Conservation (phyloP, 768 basidiomycete species). For the Lentinula lateritia region DNA sequence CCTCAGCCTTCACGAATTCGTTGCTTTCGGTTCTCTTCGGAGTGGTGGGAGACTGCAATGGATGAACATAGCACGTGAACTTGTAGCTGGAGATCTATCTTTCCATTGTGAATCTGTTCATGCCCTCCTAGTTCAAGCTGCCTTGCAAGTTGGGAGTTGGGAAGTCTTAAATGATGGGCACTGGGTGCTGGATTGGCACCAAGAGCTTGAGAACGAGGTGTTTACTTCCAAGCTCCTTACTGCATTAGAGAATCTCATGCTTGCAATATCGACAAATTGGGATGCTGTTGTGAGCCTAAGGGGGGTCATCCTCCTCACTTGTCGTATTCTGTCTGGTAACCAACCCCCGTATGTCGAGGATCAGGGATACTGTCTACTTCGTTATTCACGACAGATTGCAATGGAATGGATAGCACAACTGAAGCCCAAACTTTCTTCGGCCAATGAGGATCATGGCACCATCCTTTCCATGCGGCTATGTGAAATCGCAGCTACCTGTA, state of each 20-base stretch:
- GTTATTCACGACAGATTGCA: conserved; percentile 22
- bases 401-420: conserved; percentile 33
- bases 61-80: conserved; percentile 44
- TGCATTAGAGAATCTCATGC: conserved; percentile 29
- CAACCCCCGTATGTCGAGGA: conserved; percentile 8
- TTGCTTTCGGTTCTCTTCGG: conserved; percentile 40
- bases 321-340: conserved; percentile 29
- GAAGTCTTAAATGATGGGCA: conserved; percentile 10
- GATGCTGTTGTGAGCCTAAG: conserved; percentile 22
- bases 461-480: conserved; percentile 16
- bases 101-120: conserved; percentile 36
- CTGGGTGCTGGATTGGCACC: conserved; percentile 31
- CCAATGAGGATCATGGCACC: background rate
- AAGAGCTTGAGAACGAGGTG: conserved; percentile 20
- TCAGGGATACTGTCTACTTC: conserved; percentile 21
- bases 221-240: conserved; percentile 32
- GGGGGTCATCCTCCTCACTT: conserved; percentile 18
- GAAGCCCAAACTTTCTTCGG: conserved; percentile 13
- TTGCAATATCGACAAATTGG: conserved; percentile 37
- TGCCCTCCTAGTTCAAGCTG: conserved; percentile 36
- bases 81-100: conserved; percentile 31
- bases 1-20: conserved; percentile 39
- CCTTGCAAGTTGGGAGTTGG: conserved; percentile 32
- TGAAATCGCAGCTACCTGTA: conserved; percentile 33
- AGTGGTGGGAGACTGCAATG: conserved; percentile 41